These are phyloP conservation scores for Penicillium sp. DNA, from an alignment of 2,329 filamentous ascomycete genomes.

Conservation along the genomic window DNA sequence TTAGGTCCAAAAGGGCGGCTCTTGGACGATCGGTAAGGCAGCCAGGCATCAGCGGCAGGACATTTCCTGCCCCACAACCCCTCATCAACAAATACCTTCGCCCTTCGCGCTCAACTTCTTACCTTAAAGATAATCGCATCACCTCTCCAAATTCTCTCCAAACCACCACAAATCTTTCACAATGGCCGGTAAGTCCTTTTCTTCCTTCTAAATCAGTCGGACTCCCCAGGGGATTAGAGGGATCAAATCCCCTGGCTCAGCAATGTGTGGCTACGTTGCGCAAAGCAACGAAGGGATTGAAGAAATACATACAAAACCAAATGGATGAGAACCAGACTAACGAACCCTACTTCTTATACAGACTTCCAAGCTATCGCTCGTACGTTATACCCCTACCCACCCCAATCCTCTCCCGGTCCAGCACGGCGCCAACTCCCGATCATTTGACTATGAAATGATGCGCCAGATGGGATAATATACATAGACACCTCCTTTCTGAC, in stretches of 20 bases:
- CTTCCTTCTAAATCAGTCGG: background rate
- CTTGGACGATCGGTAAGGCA: constrained; percentile 13
- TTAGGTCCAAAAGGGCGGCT: background rate
- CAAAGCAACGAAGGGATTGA: constrained; percentile 3
- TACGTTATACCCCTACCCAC: constrained; percentile 27
- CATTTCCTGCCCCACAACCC: constrained; percentile 29
- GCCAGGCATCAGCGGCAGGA: constrained; percentile 14
- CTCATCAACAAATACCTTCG: constrained; percentile 26
- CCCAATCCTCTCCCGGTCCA: background rate
- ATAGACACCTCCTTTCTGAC: constrained; percentile 17
- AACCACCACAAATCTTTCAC: constrained; percentile 21
- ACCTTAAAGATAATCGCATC: constrained; percentile 20
- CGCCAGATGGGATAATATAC: background rate
- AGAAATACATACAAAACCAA: background rate
- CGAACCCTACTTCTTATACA: constrained; percentile 14
- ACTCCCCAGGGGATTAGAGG: background rate
- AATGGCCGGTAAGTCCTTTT: constrained; percentile 36
- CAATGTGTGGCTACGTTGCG: constrained; percentile 17
- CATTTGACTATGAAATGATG: background rate
- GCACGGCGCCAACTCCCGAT: constrained; percentile 9
- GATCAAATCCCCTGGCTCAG: constrained; percentile 14
- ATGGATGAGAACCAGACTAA: constrained; percentile 13
- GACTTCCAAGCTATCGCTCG: constrained; percentile 41
- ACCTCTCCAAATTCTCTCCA: constrained; percentile 13
- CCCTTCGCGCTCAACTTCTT: constrained; percentile 14